These are phyloP conservation scores for Mycena chlorophos DNA, from an alignment of 768 basidiomycete genomes.

Conservation along the genomic window DNA sequence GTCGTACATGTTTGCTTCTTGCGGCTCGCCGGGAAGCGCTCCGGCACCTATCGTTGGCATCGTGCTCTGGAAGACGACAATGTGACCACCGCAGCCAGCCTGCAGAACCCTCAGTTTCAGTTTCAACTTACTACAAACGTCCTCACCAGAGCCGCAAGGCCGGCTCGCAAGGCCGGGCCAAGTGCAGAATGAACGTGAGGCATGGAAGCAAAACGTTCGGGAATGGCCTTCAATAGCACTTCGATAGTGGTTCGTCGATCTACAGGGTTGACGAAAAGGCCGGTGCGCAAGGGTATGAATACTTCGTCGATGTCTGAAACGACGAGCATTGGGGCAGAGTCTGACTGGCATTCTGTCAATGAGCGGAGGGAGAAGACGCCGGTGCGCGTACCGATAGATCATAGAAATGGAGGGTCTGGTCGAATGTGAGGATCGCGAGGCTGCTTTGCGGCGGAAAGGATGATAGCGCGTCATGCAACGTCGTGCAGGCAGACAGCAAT, in stretches of 20 bases:
- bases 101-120: conserved; percentile 23
- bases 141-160: conserved; percentile 71
- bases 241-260: conserved; percentile 68
- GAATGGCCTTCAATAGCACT: conserved; percentile 62
- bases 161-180: conserved; percentile 73
- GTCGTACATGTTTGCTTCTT: conserved; percentile 70
- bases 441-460: conserved; percentile 55
- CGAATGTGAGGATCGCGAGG: conserved; percentile 84
- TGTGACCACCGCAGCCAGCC: conserved; percentile 76
- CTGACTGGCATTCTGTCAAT: conserved; percentile 34
- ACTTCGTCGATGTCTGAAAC: conserved; percentile 91
- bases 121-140: not conserved
- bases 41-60: conserved; percentile 74
- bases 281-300: conserved; percentile 73
- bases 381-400: conserved; percentile 73
- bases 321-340: conserved; percentile 69
- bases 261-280: conserved; percentile 74
- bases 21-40: conserved; percentile 54
- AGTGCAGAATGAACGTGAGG: conserved; percentile 60
- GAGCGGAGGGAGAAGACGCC: conserved; percentile 16
- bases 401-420: conserved; percentile 81
- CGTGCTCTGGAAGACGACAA: conserved; percentile 68
- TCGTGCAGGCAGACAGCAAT: conserved; percentile 61
- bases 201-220: conserved; percentile 56
- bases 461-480: conserved; percentile 63